Percentiles rank a stretch among this genome's conserved stretches.
These are phyloP conservation scores for Fistulifera solaris DNA, from an alignment of 108 stramenopile genomes.

Conservation along the genomic window DNA sequence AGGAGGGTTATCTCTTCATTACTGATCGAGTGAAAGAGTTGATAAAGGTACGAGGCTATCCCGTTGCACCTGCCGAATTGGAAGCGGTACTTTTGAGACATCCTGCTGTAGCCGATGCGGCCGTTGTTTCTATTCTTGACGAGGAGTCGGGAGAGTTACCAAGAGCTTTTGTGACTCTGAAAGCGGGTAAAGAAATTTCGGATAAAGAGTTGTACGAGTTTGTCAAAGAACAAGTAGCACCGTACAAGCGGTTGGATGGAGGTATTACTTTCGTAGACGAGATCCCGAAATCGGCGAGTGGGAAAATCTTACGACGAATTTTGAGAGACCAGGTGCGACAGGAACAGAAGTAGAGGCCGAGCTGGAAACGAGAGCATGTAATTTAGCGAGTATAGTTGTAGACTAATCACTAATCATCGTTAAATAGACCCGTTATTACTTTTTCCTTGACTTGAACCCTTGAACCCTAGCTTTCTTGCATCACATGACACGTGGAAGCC, in stretches of 20 bases:
- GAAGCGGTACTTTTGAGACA: slow-evolving; percentile 80
- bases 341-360: slow-evolving; percentile 22
- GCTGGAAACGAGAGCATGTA: slow-evolving; percentile 1
- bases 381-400: no score
- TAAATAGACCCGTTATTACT: no score
- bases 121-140: slow-evolving; percentile 80
- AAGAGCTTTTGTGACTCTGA: slow-evolving; percentile 76
- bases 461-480: no score
- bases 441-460: no score
- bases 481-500: no score
- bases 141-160: slow-evolving; percentile 78
- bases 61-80: slow-evolving; percentile 91
- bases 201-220: slow-evolving; percentile 67
- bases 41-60: slow-evolving; percentile 90
- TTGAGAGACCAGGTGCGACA: slow-evolving; percentile 32
- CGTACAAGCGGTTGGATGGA: slow-evolving; percentile 78
- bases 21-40: slow-evolving; percentile 90
- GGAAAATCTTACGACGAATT: slow-evolving; percentile 86
- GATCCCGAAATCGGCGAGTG: slow-evolving; percentile 86
- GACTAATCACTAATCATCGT: no score
- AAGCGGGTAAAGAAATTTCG: slow-evolving; percentile 17
- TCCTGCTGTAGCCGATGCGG: slow-evolving; percentile 72
- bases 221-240: slow-evolving; percentile 77
- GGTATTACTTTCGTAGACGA: slow-evolving; percentile 72
- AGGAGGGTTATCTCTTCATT: slow-evolving; percentile 82